A percentile compares a stretch with the other conserved stretches of the same genome.
Conservation (phyloP, 1,139 yeast species). For the Tardiomyces digboiensis region DNA sequence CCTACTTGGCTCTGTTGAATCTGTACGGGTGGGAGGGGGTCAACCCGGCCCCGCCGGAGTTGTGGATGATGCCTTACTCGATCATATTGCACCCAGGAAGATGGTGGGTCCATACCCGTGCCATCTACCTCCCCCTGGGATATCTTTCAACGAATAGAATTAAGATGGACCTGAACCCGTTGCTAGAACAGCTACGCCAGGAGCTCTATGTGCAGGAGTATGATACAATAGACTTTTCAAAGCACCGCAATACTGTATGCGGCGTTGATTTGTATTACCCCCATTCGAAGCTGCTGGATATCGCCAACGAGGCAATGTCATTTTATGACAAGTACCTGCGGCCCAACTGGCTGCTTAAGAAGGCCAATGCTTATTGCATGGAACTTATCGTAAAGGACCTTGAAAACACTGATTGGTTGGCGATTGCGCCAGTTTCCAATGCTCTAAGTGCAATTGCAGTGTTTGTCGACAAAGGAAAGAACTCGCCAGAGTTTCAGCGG, state of each 20-base stretch:
- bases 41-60: conserved; percentile 96
- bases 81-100: conserved; percentile 87
- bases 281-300: conserved; percentile 59
- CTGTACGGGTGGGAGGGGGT: conserved; percentile 94
- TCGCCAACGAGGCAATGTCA: conserved; percentile 51
- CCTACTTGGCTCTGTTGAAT: conserved; percentile 75
- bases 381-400: conserved; percentile 67
- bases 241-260: conserved; percentile 76
- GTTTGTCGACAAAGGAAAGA: conserved; percentile 55
- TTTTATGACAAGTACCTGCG: conserved; percentile 60
- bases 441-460: conserved; percentile 76
- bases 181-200: conserved; percentile 52
- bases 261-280: conserved; percentile 94
- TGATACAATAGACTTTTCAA: conserved; percentile 54
- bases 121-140: conserved; percentile 82
- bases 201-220: conserved; percentile 70
- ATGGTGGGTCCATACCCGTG: conserved; percentile 99
- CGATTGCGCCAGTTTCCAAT: conserved; percentile 92
- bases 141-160: conserved; percentile 55
- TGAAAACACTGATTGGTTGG: conserved; percentile 66
- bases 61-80: conserved; percentile 79
- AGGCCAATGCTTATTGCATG: conserved; percentile 44
- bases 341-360: conserved; percentile 60
- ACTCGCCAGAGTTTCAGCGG: conserved; percentile 50
- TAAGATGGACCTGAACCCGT: conserved; percentile 52